Percentiles rank a stretch among this genome's conserved stretches.
These are phyloP conservation scores for Linnemannia schmuckeri DNA, from an alignment of 192 early-diverging fungal genomes.

Conservation along the genomic window DNA sequence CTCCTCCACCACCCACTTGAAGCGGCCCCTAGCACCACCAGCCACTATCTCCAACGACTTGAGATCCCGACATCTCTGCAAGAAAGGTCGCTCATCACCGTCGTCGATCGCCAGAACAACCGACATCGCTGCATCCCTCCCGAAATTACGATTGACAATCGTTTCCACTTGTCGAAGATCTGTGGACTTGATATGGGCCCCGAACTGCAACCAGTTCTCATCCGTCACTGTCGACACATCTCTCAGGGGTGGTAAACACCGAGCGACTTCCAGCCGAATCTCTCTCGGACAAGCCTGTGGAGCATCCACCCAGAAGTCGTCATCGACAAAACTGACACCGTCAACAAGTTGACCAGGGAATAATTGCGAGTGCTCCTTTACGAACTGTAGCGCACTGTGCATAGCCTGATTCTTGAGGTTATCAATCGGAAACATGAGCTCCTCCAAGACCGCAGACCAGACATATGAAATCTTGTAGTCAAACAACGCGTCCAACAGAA, in stretches of 20 bases:
- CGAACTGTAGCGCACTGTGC: neutral
- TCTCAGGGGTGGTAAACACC: neutral
- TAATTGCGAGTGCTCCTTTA: neutral
- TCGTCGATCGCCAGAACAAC: neutral
- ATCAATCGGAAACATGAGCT: neutral
- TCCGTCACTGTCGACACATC: neutral
- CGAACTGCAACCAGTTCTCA: neutral
- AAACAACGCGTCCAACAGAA: neutral
- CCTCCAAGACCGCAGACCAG: neutral
- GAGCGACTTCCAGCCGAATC: neutral
- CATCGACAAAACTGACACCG: neutral
- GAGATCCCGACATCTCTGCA: neutral
- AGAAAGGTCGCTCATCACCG: neutral
- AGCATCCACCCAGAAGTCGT: neutral
- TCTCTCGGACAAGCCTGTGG: neutral
- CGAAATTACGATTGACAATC: neutral
- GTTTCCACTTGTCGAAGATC: neutral
- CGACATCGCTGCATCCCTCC: neutral
- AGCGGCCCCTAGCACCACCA: neutral
- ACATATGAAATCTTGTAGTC: slow-evolving; percentile 1
- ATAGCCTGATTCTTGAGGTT: neutral
- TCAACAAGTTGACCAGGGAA: neutral
- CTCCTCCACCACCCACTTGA: neutral
- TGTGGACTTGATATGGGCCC: neutral
- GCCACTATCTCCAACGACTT: neutral